These are phyloP conservation scores for Amanita polypyramis DNA, from an alignment of 768 basidiomycete genomes.

Conservation along the genomic window DNA sequence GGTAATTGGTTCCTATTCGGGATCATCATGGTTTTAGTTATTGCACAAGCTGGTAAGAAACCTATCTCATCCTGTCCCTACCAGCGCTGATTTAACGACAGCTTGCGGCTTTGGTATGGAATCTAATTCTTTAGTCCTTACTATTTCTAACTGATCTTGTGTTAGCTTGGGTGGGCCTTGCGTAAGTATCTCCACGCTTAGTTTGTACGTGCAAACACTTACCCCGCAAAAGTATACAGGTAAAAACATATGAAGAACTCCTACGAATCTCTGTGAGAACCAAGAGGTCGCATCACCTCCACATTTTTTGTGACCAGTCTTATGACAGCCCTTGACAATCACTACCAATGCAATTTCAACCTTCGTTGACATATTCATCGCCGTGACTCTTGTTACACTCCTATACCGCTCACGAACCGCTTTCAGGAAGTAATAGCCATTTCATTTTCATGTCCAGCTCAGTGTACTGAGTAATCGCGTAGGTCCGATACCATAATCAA, in stretches of 20 bases:
- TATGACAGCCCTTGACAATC: slow-evolving; percentile 24
- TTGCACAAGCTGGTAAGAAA: slow-evolving; percentile 21
- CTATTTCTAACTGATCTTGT: not conserved
- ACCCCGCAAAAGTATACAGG: slow-evolving; percentile 15
- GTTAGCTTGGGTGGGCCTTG: slow-evolving; percentile 30
- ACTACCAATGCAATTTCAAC: slow-evolving; percentile 32
- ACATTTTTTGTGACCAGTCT: not conserved
- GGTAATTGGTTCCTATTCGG: slow-evolving; percentile 23
- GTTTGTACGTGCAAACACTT: not conserved
- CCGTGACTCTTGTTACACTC: slow-evolving; percentile 24
- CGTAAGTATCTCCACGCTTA: slow-evolving; percentile 19
- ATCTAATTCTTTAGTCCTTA: not conserved
- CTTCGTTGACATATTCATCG: slow-evolving; percentile 33
- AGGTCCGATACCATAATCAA: slow-evolving; percentile 37
- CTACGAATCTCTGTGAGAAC: slow-evolving; percentile 20
- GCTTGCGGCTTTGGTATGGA: slow-evolving; percentile 25
- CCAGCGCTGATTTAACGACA: slow-evolving; percentile 4
- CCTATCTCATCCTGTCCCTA: not conserved
- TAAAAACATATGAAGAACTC: slow-evolving; percentile 24
- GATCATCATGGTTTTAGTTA: slow-evolving; percentile 21
- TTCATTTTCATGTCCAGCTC: not conserved
- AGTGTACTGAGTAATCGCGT: slow-evolving; percentile 3
- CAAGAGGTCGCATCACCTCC: not conserved
- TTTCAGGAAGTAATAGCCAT: slow-evolving; percentile 24
- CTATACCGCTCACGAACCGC: slow-evolving; percentile 34